These are phyloP conservation scores for Xylaria flabelliformis DNA, from an alignment of 495 filamentous ascomycete species.

Conservation along the genomic window DNA sequence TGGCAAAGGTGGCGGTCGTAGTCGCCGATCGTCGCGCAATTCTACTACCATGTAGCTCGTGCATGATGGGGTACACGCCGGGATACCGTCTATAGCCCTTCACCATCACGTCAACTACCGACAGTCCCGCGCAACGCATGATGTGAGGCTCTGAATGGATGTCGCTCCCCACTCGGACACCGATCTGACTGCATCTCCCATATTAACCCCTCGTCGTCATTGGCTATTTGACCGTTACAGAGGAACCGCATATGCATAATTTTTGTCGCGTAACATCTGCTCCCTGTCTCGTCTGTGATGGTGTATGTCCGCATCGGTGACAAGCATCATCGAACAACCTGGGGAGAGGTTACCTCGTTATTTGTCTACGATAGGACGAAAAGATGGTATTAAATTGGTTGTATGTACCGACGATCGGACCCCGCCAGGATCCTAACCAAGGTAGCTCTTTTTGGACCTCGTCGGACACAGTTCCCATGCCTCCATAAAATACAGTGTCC, in stretches of 20 bases:
- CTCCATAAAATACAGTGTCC: not conserved
- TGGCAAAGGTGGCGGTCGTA: conserved; percentile 8
- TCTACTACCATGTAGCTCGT: not conserved
- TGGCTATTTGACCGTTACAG: not conserved
- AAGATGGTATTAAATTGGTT: not conserved
- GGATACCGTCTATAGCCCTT: not conserved
- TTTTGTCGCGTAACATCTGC: not conserved
- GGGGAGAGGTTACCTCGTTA: not conserved
- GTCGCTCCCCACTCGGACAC: conserved; percentile 3
- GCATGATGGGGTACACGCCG: conserved; percentile 12
- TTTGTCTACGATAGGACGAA: not conserved
- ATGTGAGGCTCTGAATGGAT: conserved; percentile 25
- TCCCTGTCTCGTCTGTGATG: not conserved
- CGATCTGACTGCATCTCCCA: conserved; percentile 6
- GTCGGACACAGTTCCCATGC: conserved; percentile 16
- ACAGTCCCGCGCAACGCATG: conserved; percentile 7
- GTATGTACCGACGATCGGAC: conserved; percentile 8
- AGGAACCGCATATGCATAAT: conserved; percentile 13
- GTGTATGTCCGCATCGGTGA: not conserved
- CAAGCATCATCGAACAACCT: not conserved
- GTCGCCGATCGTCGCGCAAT: conserved; percentile 13
- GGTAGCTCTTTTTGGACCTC: not conserved
- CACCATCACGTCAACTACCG: conserved; percentile 24
- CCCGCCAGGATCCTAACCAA: not conserved
- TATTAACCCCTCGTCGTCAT: not conserved